A percentile compares a stretch with the other conserved stretches of the same genome.
phyloP scores from a whole-genome alignment of 2,329 filamentous ascomycete genomes.

The Thelonectria discophora region DNA sequence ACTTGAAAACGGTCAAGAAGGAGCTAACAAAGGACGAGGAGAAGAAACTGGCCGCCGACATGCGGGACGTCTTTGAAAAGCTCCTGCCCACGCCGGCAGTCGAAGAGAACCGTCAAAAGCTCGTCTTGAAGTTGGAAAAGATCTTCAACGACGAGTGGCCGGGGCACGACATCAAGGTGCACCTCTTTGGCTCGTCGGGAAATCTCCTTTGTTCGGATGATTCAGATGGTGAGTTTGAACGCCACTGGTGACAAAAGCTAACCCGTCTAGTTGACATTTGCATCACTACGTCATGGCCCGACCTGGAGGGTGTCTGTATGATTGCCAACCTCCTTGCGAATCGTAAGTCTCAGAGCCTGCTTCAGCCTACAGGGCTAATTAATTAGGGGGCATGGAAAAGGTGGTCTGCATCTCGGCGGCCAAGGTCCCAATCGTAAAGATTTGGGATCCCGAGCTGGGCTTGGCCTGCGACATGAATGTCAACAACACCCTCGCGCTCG shows the following conservation, averaged over 20 bases:
- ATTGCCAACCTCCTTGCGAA: slow-evolving; percentile 86
- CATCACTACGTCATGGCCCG: slow-evolving; percentile 90
- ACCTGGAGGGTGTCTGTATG: slow-evolving; percentile 88
- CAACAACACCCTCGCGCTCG: slow-evolving; percentile 93
- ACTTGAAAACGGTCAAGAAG: slow-evolving; percentile 76
- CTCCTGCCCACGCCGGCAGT: slow-evolving; percentile 85
- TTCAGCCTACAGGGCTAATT: too few relatives aligned
- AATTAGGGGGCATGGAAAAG: slow-evolving; percentile 97
- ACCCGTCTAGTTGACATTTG: slow-evolving; percentile 84
- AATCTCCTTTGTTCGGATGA: slow-evolving; percentile 95
- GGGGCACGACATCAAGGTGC: slow-evolving; percentile 85
- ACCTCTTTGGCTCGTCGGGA: slow-evolving; percentile 97
- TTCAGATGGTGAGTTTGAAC: slow-evolving; percentile 79
- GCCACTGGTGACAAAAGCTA: slow-evolving; percentile 14
- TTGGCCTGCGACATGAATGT: slow-evolving; percentile 98
- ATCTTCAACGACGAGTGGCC: slow-evolving; percentile 94
- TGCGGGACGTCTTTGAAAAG: slow-evolving; percentile 84
- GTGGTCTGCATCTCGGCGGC: slow-evolving; percentile 94
- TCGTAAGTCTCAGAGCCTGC: too few relatives aligned
- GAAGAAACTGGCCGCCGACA: slow-evolving; percentile 78
- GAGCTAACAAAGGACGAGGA: slow-evolving; percentile 78
- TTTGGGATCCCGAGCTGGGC: slow-evolving; percentile 93
- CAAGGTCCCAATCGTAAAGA: slow-evolving; percentile 98
- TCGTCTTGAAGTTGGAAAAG: slow-evolving; percentile 87
- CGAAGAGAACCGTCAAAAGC: slow-evolving; percentile 75